Evolutionary conservation across 805 yeast species (phyloP), one percentile per base, ranked within the genome.

Genomic region (Saccharomycopsis malanga): DNA sequence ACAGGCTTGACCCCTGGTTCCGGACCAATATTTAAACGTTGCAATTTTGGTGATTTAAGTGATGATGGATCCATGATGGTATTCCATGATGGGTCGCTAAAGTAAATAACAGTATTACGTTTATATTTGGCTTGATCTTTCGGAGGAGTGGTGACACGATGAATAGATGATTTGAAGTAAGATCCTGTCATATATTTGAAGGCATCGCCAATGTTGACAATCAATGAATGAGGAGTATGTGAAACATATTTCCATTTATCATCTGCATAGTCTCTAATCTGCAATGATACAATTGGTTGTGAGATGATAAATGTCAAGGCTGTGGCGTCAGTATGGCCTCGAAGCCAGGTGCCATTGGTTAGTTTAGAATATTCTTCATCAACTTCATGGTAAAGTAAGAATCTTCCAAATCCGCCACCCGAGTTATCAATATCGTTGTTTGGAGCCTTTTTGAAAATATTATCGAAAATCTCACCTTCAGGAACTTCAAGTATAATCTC

Each of bases 131-230:
- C 53, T 53, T 73, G 77, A 41, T 70, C 72, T 2, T 45, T 50
- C 3, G 75, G 76, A 4, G 77, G 76, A 25, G 68, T 65, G n/a
- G 69, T 65, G 4, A 73, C 77, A 41, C 77, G 55, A 46, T 73
- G 77, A 39, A 72, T 61, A 6, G 73, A 64, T 12, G 74, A 68
- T 45, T 69, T 68, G 58, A 71, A 73, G 48, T 67, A 70, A 0
- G 72, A 72, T 4, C 76, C 77, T 21, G 71, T 64, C 21, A 69
- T 54, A 42, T 67, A 66, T 49, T 68, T 70, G 42, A 69, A 48
- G 1, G 70, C 68, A 51, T 69, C 73, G 7, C 73, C 73, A 41
- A 69, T 58, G 47, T 69, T 69, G n/a, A 68, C 71, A 18, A 68
- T 58, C 7, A 68, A 54, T 2, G 71, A 61, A 38, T 66, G 58